Base-by-base conservation (phyloP, 2,329 filamentous ascomycete species). In the Penicillium sp. region DNA sequence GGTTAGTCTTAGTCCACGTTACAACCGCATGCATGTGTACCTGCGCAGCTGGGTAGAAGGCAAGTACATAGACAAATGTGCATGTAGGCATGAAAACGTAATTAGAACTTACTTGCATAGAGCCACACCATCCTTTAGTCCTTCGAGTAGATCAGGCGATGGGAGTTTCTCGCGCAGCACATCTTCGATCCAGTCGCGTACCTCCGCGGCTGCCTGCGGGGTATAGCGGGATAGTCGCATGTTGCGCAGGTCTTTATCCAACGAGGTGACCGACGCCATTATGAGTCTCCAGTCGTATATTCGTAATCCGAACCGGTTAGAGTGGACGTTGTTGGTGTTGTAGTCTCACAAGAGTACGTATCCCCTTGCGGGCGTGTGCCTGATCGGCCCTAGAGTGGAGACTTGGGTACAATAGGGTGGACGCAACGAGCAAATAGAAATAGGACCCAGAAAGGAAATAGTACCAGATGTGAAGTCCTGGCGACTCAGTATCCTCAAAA, bases 221-320 rank as follows among this genome's bases (percentile, higher is more conserved):
- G 93, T 98, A 78, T 96, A 98, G 78, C 93, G 90, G 59, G 93
- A 90, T 69, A 96, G 82, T 76, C 95, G 93, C 83, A 98, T 77
- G 74, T 88, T 92, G 82, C 91, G 90, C 86, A 99, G 84, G 81
- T 99, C 95, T 76, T 93, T 93, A 78, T 98, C 95, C 59, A 99
- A 82, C 62, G 91, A 96, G 62, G 91, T 85, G 31, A 98, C 93
- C 39, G 93, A 96, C 67, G 93, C 93, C 93, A 98, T 98, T 64
- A 51, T 73, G 59, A 52, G n/a, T 49, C 9, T 43, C 9, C n/a
- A 43, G 35, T 49, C 14, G 49, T 50, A 29, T 24, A 35, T 49
- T 24, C 33, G 37, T 37, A n/a, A 53, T 50, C 47, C 22, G 24
- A n/a, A 39, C 26, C 33, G 7, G 13, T n/a, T 37, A 13, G 24